Base-by-base conservation (phyloP, 2,329 filamentous ascomycete species). In the Cladobotryum mycophilum region DNA sequence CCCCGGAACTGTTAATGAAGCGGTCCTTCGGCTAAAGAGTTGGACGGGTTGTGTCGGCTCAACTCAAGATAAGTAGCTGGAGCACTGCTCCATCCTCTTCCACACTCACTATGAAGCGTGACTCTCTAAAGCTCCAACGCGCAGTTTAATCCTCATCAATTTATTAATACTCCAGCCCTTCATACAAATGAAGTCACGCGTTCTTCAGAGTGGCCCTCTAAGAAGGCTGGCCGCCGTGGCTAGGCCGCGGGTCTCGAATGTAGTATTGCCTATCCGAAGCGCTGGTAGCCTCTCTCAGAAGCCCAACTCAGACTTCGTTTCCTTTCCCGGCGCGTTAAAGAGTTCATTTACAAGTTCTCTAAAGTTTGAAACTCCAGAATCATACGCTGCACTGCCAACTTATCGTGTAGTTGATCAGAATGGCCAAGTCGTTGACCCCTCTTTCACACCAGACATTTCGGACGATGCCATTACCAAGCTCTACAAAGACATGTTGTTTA, bases 271-370 rank as follows among this genome's bases (percentile, higher is more conserved):
- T 15, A 49, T 63, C 47, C 70, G 75, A 55, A 59, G 61, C 37
- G 72, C 71, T 35, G 73, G 76, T 63, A 75, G 73, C 54, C 67
- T 82, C 51, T 80, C 79, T 4, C 80, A 82, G 60, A 72, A 74
- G 12, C 79, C 76, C 9, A 75, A 81, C 52, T 75, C 79, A 1
- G 71, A 73, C 45, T 74, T 75, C 58, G 77, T 83, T 17, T 79
- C 78, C n/a, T 99, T 99, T 59, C 93, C 93, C 0, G 93, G 93
- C n/a, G 93, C 93, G 1, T 76, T 97, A 47, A 92, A 96, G 67
- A 96, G 89, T 66, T 88, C 89, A 55, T 99, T 99, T 70, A 95
- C 89, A 4, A 85, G 81, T 57, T 76, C 78, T 0, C 84, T 97
- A 68, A 75, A 79, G 38, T 97, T 96, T 69, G 81, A 88, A 49